Conservation (phyloP, 306 rosid species). For the Prinsepia uniflora region DNA sequence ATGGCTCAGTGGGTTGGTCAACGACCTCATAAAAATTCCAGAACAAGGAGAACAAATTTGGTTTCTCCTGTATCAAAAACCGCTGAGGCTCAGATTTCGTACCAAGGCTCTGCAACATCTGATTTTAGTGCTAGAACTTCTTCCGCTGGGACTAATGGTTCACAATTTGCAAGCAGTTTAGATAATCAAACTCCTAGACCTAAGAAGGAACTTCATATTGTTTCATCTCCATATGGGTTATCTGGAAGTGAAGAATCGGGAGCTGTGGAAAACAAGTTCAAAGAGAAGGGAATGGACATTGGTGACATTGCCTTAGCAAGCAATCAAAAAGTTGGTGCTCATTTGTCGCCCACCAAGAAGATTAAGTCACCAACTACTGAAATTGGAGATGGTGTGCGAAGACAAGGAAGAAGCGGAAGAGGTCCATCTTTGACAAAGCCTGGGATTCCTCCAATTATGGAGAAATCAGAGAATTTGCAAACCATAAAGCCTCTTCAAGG, state of each 20-base stretch:
- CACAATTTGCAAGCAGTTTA: slow-evolving; percentile 42
- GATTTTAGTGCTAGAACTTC: slow-evolving; percentile 60
- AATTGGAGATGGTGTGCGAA: slow-evolving; percentile 55
- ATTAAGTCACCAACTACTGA: slow-evolving; percentile 53
- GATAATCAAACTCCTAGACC: slow-evolving; percentile 44
- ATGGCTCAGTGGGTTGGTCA: slow-evolving; percentile 94
- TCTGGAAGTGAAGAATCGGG: slow-evolving; percentile 83
- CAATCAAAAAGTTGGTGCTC: slow-evolving; percentile 45
- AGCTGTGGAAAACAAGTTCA: slow-evolving; percentile 59
- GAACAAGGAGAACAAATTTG: slow-evolving; percentile 73
- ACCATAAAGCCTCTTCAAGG: slow-evolving; percentile 50
- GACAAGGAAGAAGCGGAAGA: slow-evolving; percentile 81
- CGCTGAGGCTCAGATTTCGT: slow-evolving; percentile 57
- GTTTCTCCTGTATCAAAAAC: slow-evolving; percentile 69
- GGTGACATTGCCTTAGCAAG: slow-evolving; percentile 37
- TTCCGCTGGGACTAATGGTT: slow-evolving; percentile 48
- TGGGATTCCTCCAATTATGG: slow-evolving; percentile 54
- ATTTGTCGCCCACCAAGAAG: slow-evolving; percentile 49
- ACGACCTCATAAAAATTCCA: slow-evolving; percentile 83
- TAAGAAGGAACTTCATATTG: slow-evolving; percentile 48
- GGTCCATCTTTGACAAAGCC: slow-evolving; percentile 46
- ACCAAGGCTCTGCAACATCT: slow-evolving; percentile 59
- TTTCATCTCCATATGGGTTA: slow-evolving; percentile 65
- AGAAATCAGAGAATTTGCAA: slow-evolving; percentile 47
- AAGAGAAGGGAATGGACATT: slow-evolving; percentile 47